Evolutionary conservation across 1,139 yeast genomes (phyloP), one percentile per base, ranked within the genome.

Genomic region (Diutina sp.): DNA sequence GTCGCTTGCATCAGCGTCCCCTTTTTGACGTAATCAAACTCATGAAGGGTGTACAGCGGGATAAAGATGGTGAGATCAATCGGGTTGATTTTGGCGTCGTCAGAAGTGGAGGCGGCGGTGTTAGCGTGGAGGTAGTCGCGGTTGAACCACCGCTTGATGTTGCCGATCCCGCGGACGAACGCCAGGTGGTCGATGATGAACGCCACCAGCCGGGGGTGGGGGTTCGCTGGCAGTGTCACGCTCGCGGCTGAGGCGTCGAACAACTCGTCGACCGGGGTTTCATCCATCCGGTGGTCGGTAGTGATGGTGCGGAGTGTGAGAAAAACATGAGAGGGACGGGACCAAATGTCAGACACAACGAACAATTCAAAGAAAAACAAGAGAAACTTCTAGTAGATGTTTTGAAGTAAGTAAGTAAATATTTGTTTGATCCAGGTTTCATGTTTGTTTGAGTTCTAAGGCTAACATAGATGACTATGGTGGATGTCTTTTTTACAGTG

Each of bases 101-200:
- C 2, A 8, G 50, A 2, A 8, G 29, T 7, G 25, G 29, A 4
- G 6, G 3, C 16, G 9, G 35, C 3, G 35, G 38, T 46, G 56
- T 66, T 68, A 46, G 68, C 52, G 21, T 68, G 61, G 62, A 78
- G 61, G 66, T 70, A 61, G 55, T 69, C 74, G n/a, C 69, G 62
- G 57, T 76, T 73, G 57, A 77, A 72, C 87, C 87, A 83, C 59
- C 79, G 68, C 64, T 80, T 80, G 63, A 83, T 72, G 61, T 79
- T 79, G 1, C 84, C 85, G 54, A 83, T 74, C 1, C 87, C 87
- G 57, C 83, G 74, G 6, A 80, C 77, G 59, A 83, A 72, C 1
- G 85, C 82, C 11, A 85, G 76, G 35, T 81, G 84, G 64, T 83
- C 87, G 55, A 83, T 63, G 11, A 83, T 79, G 56, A 82, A 68